Base-by-base conservation (phyloP, 176 grass and related monocot species). In the Musa troglodytarum region DNA sequence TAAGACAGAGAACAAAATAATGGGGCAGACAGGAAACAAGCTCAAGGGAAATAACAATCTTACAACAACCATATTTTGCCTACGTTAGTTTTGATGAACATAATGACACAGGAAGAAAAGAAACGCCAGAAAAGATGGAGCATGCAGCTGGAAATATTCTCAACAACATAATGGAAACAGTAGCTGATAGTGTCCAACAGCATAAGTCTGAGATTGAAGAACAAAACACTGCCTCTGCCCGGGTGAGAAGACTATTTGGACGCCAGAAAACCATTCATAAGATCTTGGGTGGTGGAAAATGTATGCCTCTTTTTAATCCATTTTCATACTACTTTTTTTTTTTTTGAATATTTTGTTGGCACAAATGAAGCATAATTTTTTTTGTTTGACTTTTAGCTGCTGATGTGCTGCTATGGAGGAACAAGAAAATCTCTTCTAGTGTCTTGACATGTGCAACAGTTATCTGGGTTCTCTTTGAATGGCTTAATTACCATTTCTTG, bases 401-500 rank as follows among this genome's bases (percentile, higher is more conserved):
- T 16, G 94, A 98, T 76, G 86, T 98, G 51, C 70, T 93, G 17
- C 67, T 98, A 52, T 98, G 94, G 94, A 81, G 94, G 83, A 93
- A 98, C 86, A 98, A 85, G 78, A 93, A 97, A 80, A 93, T 93
- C n/a, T 98, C 94, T 2, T 91, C 88, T 0, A 89, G 90, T 25
- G 83, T 91, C 7, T 87, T 97, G 69, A 83, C 78, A n/a, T 50
- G 79, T 52, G 90, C 88, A 63, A 97, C 88, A 29, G 77, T 82
- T 63, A 76, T 83, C 53, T 97, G 94, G 94, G 71, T 85, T 59
- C 83, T 98, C 58, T 93, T 93, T 21, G 94, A 98, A 75, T 98
- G 90, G 90, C 90, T 98, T 1, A 84, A 73, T 52, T 98, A 93
- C 74, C 88, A 91, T 56, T 78, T 98, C 34, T 84, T 98, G 52